Conservation (phyloP, 768 basidiomycete species). For the Pilatotrama ljubarskyi region DNA sequence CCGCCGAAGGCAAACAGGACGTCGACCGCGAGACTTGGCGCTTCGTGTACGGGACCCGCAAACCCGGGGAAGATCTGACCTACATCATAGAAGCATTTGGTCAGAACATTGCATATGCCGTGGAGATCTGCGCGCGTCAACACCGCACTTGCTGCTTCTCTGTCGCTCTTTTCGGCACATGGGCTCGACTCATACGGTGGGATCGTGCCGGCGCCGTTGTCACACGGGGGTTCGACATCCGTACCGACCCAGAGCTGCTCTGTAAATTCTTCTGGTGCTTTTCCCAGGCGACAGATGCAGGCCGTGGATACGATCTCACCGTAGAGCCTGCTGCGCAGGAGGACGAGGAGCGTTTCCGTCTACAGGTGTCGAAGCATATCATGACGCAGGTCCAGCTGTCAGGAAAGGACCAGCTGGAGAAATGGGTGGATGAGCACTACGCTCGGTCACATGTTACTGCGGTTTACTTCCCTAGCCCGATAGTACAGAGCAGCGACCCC, state of each 20-base stretch:
- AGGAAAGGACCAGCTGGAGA: neutral
- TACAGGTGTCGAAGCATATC: neutral
- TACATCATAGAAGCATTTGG: neutral
- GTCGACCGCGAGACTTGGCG: neutral
- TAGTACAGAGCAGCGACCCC: neutral
- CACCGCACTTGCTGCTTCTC: conserved; percentile 32
- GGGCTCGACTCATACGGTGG: conserved; percentile 33
- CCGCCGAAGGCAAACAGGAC: neutral
- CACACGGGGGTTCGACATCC: conserved; percentile 29
- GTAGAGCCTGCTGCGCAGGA: neutral
- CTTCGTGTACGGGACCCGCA: neutral
- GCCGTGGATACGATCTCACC: conserved; percentile 29
- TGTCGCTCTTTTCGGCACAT: conserved; percentile 28
- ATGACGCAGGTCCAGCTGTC: neutral
- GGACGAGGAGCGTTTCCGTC: neutral
- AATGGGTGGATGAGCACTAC: neutral
- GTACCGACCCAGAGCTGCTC: conserved; percentile 21
- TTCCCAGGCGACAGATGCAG: conserved; percentile 1
- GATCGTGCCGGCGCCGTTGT: conserved; percentile 37
- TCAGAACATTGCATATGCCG: neutral
- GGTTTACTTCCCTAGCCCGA: neutral
- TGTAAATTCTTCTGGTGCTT: conserved; percentile 35
- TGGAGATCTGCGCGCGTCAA: conserved; percentile 25
- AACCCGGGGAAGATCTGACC: no score
- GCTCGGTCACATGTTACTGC: neutral